Evolutionary conservation across 345 rosid species (phyloP).

Genomic region (Citrus sp.): DNA sequence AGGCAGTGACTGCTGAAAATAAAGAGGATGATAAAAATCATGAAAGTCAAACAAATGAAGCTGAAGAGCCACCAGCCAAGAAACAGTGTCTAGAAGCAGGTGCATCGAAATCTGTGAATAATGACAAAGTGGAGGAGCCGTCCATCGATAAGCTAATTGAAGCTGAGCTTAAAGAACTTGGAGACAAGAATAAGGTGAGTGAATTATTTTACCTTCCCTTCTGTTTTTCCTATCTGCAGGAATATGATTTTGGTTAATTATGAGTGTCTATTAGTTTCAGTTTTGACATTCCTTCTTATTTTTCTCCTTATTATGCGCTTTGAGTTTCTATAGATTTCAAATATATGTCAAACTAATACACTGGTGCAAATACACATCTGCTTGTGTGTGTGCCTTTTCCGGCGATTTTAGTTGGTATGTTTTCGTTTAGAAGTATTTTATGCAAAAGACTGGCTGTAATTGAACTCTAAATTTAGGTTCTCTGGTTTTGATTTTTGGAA

Average conservation of each 20-base stretch:
- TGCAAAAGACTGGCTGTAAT: neutral
- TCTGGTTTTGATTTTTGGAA: neutral
- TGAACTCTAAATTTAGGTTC: neutral
- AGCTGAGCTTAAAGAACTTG: constrained; percentile 86
- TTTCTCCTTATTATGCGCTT: neutral
- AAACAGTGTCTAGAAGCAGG: constrained; percentile 53
- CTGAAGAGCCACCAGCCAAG: constrained; percentile 60
- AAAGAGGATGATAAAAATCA: constrained; percentile 27
- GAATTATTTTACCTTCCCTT: neutral
- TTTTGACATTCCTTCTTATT: neutral
- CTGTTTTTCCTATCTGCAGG: neutral
- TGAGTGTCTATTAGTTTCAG: neutral
- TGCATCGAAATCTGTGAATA: constrained; percentile 27
- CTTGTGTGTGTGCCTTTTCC: neutral
- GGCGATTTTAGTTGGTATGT: neutral
- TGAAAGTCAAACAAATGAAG: constrained; percentile 32
- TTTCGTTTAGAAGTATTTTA: neutral
- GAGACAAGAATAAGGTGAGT: constrained; percentile 85
- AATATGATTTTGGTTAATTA: neutral
- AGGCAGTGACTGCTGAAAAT: constrained; percentile 21
- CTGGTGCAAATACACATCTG: neutral
- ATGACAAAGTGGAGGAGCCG: constrained; percentile 44
- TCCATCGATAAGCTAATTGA: constrained; percentile 91
- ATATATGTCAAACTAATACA: neutral
- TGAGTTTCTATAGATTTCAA: neutral